Conservation (phyloP, 2,329 filamentous ascomycete species). For the Aspergillus sp. region DNA sequence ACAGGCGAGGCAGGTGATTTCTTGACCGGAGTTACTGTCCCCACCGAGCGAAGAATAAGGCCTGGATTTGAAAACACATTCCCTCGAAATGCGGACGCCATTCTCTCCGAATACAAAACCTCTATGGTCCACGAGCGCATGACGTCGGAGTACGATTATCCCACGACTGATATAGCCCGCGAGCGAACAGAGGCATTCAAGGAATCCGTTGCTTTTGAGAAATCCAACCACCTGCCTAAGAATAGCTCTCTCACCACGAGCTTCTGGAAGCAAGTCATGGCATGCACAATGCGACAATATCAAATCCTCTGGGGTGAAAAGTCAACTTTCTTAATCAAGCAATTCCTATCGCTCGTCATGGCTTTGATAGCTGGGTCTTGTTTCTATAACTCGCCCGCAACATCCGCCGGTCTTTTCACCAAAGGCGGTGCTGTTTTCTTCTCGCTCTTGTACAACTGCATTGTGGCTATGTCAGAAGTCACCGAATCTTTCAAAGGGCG, state of each 20-base stretch:
- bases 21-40: conserved; percentile 64
- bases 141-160: conserved; percentile 58
- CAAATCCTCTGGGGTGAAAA: conserved; percentile 66
- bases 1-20: conserved; percentile 47
- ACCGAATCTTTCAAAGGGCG: conserved; percentile 60
- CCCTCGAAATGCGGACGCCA: conserved; percentile 40
- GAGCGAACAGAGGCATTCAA: conserved; percentile 55
- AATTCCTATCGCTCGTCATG: conserved; percentile 56
- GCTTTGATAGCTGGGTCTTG: conserved; percentile 64
- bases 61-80: conserved; percentile 43
- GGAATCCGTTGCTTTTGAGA: conserved; percentile 54
- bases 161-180: conserved; percentile 48
- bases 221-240: conserved; percentile 53
- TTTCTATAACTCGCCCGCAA: conserved; percentile 63
- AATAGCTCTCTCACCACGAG: conserved; percentile 56
- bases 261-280: conserved; percentile 55
- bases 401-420: conserved; percentile 59
- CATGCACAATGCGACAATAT: conserved; percentile 60
- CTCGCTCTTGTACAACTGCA: conserved; percentile 58
- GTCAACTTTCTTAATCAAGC: conserved; percentile 62
- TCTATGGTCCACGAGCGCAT: conserved; percentile 52
- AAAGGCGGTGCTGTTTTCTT: conserved; percentile 65
- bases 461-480: conserved; percentile 65
- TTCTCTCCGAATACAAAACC: conserved; percentile 52
- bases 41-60: conserved; percentile 45